A percentile compares a stretch with the other conserved stretches of the same genome.
phyloP scores from a whole-genome alignment of 1,284 basidiomycete species.

The Phlebopus sp. region DNA sequence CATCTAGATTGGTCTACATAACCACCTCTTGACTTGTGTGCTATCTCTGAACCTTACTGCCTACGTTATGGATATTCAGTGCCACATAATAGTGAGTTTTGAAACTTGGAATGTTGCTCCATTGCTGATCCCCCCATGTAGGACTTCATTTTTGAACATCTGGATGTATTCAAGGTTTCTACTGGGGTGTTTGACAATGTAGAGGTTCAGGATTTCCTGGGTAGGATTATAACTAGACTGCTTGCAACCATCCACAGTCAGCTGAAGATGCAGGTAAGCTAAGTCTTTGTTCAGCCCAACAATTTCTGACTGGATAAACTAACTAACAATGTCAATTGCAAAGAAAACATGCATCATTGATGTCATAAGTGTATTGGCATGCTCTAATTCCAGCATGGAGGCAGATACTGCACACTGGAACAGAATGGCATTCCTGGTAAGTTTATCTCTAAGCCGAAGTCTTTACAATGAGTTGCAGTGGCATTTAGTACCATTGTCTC shows the following conservation, averaged over 20 bases:
- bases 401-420: conserved; percentile 5
- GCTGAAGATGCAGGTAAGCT: not conserved
- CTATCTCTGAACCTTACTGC: too few relatives aligned
- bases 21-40: too few relatives aligned
- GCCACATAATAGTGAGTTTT: too few relatives aligned
- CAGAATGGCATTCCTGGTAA: conserved; percentile 4
- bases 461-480: too few relatives aligned
- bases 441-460: too few relatives aligned
- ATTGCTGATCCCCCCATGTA: not conserved
- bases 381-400: conserved; percentile 1
- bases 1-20: too few relatives aligned
- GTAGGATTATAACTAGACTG: not conserved
- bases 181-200: not conserved
- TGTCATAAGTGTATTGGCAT: not conserved
- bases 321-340: not conserved
- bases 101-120: not conserved
- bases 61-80: too few relatives aligned
- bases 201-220: not conserved
- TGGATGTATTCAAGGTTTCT: not conserved
- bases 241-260: conserved; percentile 1
- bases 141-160: not conserved
- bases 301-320: not conserved
- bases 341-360: conserved; percentile 1
- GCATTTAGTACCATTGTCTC: not conserved
- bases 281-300: not conserved